Evolutionary conservation across 176 grass and related monocot species (phyloP).

Genomic region (Oryza nivara): DNA sequence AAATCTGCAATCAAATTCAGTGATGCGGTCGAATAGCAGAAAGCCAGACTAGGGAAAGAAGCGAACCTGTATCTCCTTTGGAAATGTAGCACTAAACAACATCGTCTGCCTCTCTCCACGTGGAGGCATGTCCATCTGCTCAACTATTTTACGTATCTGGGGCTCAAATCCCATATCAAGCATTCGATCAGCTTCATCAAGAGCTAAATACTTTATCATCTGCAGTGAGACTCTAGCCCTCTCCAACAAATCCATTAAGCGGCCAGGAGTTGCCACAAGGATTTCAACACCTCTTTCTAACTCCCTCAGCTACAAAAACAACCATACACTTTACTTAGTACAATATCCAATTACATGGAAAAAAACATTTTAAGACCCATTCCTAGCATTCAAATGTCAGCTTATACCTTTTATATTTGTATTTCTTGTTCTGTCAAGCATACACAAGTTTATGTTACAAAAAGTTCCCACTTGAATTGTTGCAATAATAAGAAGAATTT

Average conservation of each 20-base stretch:
- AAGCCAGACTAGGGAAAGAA: background rate
- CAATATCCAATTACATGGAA: background rate
- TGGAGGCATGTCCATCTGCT: slow-evolving; percentile 92
- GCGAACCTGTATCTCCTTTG: slow-evolving; percentile 89
- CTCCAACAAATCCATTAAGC: slow-evolving; percentile 91
- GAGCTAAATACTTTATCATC: slow-evolving; percentile 76
- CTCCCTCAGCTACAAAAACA: slow-evolving; percentile 71
- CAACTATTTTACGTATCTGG: slow-evolving; percentile 94
- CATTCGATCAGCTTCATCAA: slow-evolving; percentile 98
- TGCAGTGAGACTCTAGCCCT: slow-evolving; percentile 90
- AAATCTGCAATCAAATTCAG: background rate
- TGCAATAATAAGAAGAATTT: background rate
- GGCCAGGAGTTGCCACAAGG: slow-evolving; percentile 96
- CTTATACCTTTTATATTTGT: background rate
- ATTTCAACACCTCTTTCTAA: slow-evolving; percentile 95
- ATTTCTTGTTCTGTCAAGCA: background rate
- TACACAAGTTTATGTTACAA: background rate
- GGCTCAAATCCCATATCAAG: slow-evolving; percentile 99
- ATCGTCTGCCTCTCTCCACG: slow-evolving; percentile 88
- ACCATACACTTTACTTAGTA: background rate
- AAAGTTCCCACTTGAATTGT: background rate
- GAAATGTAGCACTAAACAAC: slow-evolving; percentile 98
- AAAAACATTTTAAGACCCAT: background rate
- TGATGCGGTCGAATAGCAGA: background rate
- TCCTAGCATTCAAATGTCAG: background rate